Evolutionary conservation across 345 rosid genomes (phyloP), one percentile per base, ranked within the genome.

Genomic region (Aegle marmelos): DNA sequence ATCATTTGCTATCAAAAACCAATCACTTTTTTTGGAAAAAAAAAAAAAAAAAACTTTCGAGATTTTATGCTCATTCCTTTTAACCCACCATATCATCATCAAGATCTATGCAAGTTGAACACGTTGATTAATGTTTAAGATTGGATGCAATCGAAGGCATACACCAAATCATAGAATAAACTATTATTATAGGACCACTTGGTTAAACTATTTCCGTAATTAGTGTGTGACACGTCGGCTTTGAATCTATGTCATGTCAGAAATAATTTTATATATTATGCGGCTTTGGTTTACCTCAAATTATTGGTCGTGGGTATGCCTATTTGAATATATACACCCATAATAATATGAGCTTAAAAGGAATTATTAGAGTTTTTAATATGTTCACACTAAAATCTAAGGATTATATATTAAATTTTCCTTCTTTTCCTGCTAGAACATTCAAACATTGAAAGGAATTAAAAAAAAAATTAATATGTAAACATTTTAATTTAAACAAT

Each of bases 171-270:
- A n/a, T 31, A 28, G 3, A 27, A 16, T 4, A 70, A 37, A 63
- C 31, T 24, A 22, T 14, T 70, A 70, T 31, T 25, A 37, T 24
- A 39, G 17, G 14, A 1, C 73, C 57, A 33, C 25, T 72, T n/a
- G 73, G n/a, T 61, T 73, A 69, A 69, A 70, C 37, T 14, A n/a
- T 33, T n/a, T 14, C 34, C 7, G 0, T 4, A 10, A 63, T 36
- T 57, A 76, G 82, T 65, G 83, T 54, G 22, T n/a, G 76, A 65
- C 81, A 81, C 79, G 53, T 60, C 31, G 64, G 53, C 17, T 11
- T 24, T 75, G 70, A 75, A 9, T 48, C 14, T 25, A 48, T 48
- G 36, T 65, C 72, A 67, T 24, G 65, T 65, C 37, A 66, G 2
- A 7, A 14, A 53, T 24, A 9, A 65, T 50, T 48, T 58, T 65